Percentiles rank a stretch among this genome's conserved stretches.
Evolutionary conservation across 768 basidiomycete genomes (phyloP).

Genomic region (Pulveroboletus sp.): DNA sequence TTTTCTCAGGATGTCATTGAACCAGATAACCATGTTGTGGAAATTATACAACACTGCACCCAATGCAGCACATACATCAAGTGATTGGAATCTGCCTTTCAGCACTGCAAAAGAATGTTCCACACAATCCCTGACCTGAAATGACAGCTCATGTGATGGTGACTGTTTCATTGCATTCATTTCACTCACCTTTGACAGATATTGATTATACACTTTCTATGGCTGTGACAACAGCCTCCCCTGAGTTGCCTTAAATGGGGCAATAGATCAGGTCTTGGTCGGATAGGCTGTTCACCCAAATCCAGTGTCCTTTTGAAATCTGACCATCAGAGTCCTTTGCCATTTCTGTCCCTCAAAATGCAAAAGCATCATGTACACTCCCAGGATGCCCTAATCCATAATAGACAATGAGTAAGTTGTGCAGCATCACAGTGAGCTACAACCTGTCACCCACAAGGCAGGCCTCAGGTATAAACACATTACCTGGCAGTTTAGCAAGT

Average conservation of each 20-base stretch:
- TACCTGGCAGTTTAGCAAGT: too few relatives aligned
- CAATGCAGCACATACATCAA: not conserved
- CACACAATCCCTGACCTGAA: not conserved
- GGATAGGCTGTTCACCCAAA: constrained; percentile 21
- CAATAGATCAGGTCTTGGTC: constrained; percentile 1
- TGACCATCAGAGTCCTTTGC: too few relatives aligned
- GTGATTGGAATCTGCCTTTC: constrained; percentile 7
- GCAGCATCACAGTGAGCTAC: too few relatives aligned
- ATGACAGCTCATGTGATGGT: not conserved
- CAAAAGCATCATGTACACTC: too few relatives aligned
- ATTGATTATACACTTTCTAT: constrained; percentile 1
- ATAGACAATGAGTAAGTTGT: too few relatives aligned
- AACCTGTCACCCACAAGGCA: too few relatives aligned
- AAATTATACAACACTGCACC: too few relatives aligned
- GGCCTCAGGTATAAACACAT: too few relatives aligned
- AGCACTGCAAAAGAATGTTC: constrained; percentile 9
- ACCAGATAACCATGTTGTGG: not conserved
- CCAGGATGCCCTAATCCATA: too few relatives aligned
- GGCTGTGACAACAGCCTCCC: not conserved
- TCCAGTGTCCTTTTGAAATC: too few relatives aligned
- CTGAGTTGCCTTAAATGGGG: not conserved
- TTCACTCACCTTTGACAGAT: constrained; percentile 13
- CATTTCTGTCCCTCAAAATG: too few relatives aligned
- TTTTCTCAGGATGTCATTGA: not conserved
- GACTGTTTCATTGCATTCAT: not conserved